Evolutionary conservation across 23 red algal genomes (phyloP).

Genomic region (Pyropia haitanensis): DNA sequence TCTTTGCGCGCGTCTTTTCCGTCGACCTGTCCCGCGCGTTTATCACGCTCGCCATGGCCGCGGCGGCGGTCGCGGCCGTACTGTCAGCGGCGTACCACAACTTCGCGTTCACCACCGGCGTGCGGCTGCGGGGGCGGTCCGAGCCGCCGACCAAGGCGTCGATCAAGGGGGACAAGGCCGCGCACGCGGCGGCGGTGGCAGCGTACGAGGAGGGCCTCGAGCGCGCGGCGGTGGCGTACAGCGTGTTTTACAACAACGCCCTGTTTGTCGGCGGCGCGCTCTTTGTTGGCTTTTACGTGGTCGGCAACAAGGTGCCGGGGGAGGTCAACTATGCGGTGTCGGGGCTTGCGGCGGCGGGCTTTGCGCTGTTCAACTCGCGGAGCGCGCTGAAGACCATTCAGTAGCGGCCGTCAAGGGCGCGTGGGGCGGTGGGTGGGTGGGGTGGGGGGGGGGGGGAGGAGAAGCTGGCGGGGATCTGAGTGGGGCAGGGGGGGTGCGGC

Average conservation of each 20-base stretch:
- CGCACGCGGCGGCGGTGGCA: slow-evolving; percentile 4
- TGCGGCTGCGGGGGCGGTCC: slow-evolving; percentile 22
- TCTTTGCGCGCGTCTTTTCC: slow-evolving; percentile 59
- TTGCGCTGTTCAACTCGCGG: slow-evolving; percentile 44
- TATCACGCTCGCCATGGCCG: slow-evolving; percentile 19
- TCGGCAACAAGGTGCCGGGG: slow-evolving; percentile 26
- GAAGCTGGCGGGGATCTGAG: too few relatives aligned
- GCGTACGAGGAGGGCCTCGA: slow-evolving; percentile 26
- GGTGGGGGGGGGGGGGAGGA: too few relatives aligned
- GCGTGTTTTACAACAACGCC: slow-evolving; percentile 42
- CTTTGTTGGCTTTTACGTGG: slow-evolving; percentile 36
- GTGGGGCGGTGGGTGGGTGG: too few relatives aligned
- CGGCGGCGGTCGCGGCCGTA: slow-evolving; percentile 4
- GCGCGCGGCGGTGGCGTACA: slow-evolving; percentile 29
- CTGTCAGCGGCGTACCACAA: slow-evolving; percentile 65
- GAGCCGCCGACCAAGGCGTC: slow-evolving; percentile 49
- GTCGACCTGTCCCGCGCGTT: slow-evolving; percentile 27
- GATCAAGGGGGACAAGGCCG: slow-evolving; percentile 26
- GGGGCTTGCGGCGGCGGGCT: slow-evolving; percentile 16
- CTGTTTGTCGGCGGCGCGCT: slow-evolving; percentile 38
- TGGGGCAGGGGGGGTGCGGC: too few relatives aligned
- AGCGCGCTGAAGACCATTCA: slow-evolving; percentile 43
- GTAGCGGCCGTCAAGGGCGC: not conserved
- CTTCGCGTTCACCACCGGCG: slow-evolving; percentile 28
- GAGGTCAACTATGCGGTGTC: slow-evolving; percentile 44